Percentiles rank a stretch among this genome's conserved stretches.
These are phyloP conservation scores for Penicillium griseofulvum DNA, from an alignment of 2,329 filamentous ascomycete species.

Conservation along the genomic window DNA sequence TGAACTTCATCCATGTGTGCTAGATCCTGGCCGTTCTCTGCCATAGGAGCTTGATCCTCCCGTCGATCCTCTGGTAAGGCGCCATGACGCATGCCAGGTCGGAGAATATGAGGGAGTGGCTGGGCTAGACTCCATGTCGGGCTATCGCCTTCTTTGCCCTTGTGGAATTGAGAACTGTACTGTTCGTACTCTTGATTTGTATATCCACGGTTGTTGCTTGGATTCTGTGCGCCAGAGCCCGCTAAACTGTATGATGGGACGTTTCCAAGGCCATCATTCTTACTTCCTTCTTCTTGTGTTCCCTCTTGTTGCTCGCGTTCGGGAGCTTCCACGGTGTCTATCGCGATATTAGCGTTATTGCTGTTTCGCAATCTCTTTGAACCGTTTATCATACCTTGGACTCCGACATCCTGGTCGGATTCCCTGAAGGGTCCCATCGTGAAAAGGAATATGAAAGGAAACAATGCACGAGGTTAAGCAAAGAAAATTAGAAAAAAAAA, in stretches of 20 bases:
- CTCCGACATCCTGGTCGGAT: neutral
- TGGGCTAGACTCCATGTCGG: conserved; percentile 53
- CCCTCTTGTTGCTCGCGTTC: conserved; percentile 3
- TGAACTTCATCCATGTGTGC: neutral
- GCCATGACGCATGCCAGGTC: conserved; percentile 45
- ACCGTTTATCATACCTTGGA: neutral
- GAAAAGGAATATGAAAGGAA: neutral
- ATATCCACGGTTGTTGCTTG: conserved; percentile 1
- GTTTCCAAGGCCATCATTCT: conserved; percentile 8
- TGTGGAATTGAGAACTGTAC: conserved; percentile 52
- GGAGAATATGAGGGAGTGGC: conserved; percentile 51
- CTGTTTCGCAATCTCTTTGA: neutral
- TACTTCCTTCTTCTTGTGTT: conserved; percentile 15
- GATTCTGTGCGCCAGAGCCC: conserved; percentile 11
- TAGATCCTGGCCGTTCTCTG: neutral
- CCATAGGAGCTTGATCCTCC: conserved; percentile 5
- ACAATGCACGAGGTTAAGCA: too few species aligned
- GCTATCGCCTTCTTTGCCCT: conserved; percentile 43
- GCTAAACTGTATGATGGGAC: conserved; percentile 13
- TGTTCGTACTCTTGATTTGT: conserved; percentile 19
- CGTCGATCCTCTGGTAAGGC: conserved; percentile 15
- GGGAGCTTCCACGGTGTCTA: neutral
- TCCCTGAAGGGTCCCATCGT: neutral
- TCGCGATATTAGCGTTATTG: neutral
- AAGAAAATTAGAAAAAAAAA: too few species aligned